Percentiles rank a stretch among this genome's conserved stretches.
These are phyloP conservation scores for Miscanthus lutarioriparius DNA, from an alignment of 176 grass and related monocot species.

Conservation along the genomic window DNA sequence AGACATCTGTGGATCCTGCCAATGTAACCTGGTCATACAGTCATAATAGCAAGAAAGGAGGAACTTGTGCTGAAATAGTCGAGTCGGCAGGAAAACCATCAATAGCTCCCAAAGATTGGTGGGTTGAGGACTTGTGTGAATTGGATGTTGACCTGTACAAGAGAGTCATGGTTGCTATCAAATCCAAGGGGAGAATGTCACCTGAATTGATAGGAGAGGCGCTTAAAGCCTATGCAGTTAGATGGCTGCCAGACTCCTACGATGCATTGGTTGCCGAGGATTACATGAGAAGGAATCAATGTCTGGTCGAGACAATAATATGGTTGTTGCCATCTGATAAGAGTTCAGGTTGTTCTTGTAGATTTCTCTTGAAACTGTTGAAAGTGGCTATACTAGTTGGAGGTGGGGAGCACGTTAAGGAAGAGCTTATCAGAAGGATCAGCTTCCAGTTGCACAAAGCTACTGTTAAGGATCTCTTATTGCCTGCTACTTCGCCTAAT, in stretches of 20 bases:
- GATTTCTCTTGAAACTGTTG: constrained; percentile 92
- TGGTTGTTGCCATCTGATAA: constrained; percentile 90
- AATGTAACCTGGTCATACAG: constrained; percentile 92
- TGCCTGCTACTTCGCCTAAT: constrained; percentile 49
- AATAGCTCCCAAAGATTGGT: constrained; percentile 81
- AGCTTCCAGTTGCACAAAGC: constrained; percentile 88
- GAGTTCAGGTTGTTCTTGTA: constrained; percentile 87
- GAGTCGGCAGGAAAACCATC: constrained; percentile 49
- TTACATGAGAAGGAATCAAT: constrained; percentile 79
- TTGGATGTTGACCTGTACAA: constrained; percentile 96
- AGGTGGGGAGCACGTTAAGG: constrained; percentile 65
- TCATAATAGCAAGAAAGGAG: constrained; percentile 62
- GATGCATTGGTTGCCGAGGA: constrained; percentile 80
- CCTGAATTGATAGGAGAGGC: constrained; percentile 82
- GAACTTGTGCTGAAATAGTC: constrained; percentile 54
- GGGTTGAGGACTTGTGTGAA: constrained; percentile 94
- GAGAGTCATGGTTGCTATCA: constrained; percentile 89
- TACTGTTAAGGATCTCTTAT: constrained; percentile 78
- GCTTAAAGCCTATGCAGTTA: constrained; percentile 80
- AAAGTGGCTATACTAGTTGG: constrained; percentile 87
- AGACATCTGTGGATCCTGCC: constrained; percentile 79
- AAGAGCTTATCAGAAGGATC: constrained; percentile 74
- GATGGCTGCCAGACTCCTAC: constrained; percentile 90
- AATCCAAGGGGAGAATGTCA: constrained; percentile 94
- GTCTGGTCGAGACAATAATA: constrained; percentile 88